Percentiles rank a stretch among this genome's conserved stretches.
Evolutionary conservation across 2,329 filamentous ascomycete genomes (phyloP).

Genomic region (Fusarium euwallaceae): DNA sequence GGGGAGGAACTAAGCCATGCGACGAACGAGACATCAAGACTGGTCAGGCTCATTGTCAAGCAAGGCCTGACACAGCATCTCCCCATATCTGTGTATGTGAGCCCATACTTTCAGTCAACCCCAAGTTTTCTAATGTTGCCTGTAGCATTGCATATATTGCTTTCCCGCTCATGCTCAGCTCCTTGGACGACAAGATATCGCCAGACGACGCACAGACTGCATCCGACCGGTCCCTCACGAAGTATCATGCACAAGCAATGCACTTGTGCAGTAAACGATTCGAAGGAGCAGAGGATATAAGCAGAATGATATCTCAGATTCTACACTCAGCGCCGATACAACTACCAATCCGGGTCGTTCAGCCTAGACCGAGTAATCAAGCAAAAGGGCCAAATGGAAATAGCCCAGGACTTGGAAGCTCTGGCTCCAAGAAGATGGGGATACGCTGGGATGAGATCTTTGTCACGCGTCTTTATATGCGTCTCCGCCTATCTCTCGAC

Average conservation of each 20-base stretch:
- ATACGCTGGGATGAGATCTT: constrained; percentile 13
- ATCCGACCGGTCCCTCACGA: background rate
- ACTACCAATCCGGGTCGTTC: background rate
- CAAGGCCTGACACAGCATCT: constrained; percentile 15
- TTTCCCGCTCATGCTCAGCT: constrained; percentile 15
- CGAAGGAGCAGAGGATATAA: constrained; percentile 17
- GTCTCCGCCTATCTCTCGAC: constrained; percentile 8
- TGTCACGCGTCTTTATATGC: constrained; percentile 6
- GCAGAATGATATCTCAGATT: constrained; percentile 17
- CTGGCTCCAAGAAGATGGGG: background rate
- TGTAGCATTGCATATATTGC: constrained; percentile 13
- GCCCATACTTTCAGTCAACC: background rate
- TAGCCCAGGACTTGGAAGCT: background rate
- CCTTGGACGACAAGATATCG: constrained; percentile 11
- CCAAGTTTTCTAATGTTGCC: background rate
- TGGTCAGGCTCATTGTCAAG: constrained; percentile 11
- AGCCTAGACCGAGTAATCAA: background rate
- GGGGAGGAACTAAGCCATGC: constrained; percentile 11
- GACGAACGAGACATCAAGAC: constrained; percentile 5
- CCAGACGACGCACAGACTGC: background rate
- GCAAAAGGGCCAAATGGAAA: background rate
- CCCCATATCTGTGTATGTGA: constrained; percentile 14
- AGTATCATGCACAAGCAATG: constrained; percentile 16
- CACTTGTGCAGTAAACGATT: constrained; percentile 14
- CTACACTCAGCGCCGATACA: constrained; percentile 10